Percentiles rank a stretch among this genome's conserved stretches.
Conservation (phyloP, 108 stramenopile species). For the Aurantiochytrium sp. region DNA sequence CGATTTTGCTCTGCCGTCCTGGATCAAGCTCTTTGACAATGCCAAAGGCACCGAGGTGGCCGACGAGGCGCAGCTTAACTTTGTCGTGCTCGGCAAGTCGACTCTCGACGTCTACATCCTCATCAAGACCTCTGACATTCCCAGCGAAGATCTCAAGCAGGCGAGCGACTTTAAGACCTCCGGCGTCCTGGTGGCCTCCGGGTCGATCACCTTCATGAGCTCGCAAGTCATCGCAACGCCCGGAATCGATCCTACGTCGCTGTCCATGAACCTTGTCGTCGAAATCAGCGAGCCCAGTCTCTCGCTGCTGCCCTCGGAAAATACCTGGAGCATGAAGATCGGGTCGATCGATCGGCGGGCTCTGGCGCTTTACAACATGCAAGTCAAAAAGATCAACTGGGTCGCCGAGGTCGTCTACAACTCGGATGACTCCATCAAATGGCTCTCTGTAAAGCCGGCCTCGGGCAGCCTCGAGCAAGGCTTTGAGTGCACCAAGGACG, state of each 20-base stretch:
- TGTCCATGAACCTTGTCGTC: background rate
- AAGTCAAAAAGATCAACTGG: slow-evolving; percentile 11
- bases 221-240: background rate
- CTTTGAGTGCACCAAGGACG: background rate
- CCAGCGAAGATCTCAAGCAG: background rate
- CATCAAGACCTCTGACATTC: background rate
- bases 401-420: background rate
- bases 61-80: background rate
- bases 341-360: background rate
- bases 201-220: background rate
- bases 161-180: background rate
- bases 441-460: background rate
- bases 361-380: background rate
- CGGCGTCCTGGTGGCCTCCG: background rate
- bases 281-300: background rate
- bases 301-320: background rate
- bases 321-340: background rate
- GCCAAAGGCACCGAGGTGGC: background rate
- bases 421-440: background rate
- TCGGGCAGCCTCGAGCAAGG: background rate
- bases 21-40: background rate
- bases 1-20: background rate
- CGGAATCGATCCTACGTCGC: background rate
- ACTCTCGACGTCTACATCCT: background rate
- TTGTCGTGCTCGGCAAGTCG: background rate